A percentile compares a stretch with the other conserved stretches of the same genome.
Conservation (phyloP, 768 basidiomycete species). For the Baorangia bicolor region DNA sequence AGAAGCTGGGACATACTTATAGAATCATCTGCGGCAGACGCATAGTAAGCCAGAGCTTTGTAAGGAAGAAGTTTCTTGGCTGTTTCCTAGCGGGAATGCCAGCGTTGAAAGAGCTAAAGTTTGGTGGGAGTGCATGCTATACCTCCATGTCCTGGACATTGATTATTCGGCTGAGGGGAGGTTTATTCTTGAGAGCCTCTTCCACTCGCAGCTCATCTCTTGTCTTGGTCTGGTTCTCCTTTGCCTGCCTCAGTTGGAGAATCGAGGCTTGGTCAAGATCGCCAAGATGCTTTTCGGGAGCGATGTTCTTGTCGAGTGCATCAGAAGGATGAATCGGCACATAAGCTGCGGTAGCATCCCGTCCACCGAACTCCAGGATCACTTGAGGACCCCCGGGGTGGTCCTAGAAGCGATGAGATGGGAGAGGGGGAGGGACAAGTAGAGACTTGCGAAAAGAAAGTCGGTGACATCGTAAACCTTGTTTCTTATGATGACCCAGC, state of each 20-base stretch:
- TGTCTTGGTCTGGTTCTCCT: slow-evolving; percentile 49
- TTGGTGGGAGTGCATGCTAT: background rate
- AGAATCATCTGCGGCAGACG: slow-evolving; percentile 84
- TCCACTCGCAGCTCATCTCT: slow-evolving; percentile 71
- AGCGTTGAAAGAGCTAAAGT: background rate
- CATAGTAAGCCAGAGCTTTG: slow-evolving; percentile 81
- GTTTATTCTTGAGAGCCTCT: slow-evolving; percentile 56
- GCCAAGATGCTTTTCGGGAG: slow-evolving; percentile 72
- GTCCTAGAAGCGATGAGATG: slow-evolving; percentile 41
- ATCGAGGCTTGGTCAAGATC: slow-evolving; percentile 50
- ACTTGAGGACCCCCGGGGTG: slow-evolving; percentile 83
- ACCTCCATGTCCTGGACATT: slow-evolving; percentile 85
- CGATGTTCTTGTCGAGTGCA: slow-evolving; percentile 70
- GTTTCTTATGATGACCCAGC: slow-evolving; percentile 82
- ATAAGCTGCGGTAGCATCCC: slow-evolving; percentile 76
- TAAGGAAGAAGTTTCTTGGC: slow-evolving; percentile 71
- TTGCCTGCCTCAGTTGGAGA: slow-evolving; percentile 35
- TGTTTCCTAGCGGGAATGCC: slow-evolving; percentile 46
- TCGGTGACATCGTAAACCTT: slow-evolving; percentile 87
- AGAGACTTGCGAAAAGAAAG: slow-evolving; percentile 56
- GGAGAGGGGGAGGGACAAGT: too few species aligned
- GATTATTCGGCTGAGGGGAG: slow-evolving; percentile 67
- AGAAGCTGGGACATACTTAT: slow-evolving; percentile 50
- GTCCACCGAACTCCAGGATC: slow-evolving; percentile 82
- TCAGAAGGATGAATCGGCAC: slow-evolving; percentile 85